Percentiles rank a stretch among this genome's conserved stretches.
These are phyloP conservation scores for Pythium insidiosum DNA, from an alignment of 352 stramenopile species.

Conservation along the genomic window DNA sequence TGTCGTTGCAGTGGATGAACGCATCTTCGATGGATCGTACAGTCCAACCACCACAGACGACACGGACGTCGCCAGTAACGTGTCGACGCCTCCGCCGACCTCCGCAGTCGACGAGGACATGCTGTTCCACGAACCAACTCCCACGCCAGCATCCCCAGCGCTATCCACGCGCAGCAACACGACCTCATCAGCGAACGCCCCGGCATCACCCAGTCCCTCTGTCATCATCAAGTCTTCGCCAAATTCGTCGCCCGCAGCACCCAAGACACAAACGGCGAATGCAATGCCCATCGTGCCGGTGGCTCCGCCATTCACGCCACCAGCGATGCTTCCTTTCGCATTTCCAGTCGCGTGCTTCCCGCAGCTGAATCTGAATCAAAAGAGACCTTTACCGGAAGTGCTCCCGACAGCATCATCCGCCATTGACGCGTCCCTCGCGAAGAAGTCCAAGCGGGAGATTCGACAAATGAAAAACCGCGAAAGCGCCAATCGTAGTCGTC, in stretches of 20 bases:
- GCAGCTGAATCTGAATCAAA: constrained; percentile 35
- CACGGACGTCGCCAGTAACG: constrained; percentile 35
- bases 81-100: constrained; percentile 34
- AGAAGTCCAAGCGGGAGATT: constrained; percentile 78
- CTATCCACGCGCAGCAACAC: constrained; percentile 1
- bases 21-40: constrained; percentile 9
- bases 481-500: constrained; percentile 74
- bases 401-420: constrained; percentile 14
- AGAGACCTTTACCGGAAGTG: constrained; percentile 42
- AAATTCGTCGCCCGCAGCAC: neutral
- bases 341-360: constrained; percentile 58
- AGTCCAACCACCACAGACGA: constrained; percentile 36
- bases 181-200: neutral
- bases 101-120: constrained; percentile 13
- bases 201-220: neutral
- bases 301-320: neutral
- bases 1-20: constrained; percentile 1
- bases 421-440: constrained; percentile 19
- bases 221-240: neutral
- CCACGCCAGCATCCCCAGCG: constrained; percentile 13
- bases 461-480: constrained; percentile 85
- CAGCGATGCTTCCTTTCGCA: constrained; percentile 37
- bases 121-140: neutral
- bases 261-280: too few species aligned
- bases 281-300: neutral